Evolutionary conservation across 1,284 basidiomycete species (phyloP), one percentile per base, ranked within the genome.

Genomic region (Boletellus deceptivus): DNA sequence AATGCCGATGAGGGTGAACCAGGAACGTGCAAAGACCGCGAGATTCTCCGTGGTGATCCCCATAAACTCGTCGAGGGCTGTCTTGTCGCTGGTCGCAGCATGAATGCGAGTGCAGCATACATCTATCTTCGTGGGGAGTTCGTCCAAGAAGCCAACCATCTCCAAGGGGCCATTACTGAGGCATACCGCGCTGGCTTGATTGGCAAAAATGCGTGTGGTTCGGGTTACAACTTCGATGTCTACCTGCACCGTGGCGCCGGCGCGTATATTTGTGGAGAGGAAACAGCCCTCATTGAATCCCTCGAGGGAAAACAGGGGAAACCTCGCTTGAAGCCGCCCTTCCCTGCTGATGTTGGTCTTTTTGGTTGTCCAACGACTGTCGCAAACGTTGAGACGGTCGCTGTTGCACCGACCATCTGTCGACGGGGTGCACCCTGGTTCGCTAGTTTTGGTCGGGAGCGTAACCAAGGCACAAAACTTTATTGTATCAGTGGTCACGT

Each of bases 81-180:
- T 71, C 83, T 99, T 46, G 89, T 99, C 53, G 96, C 96, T 43
- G 96, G 96, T n/a, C 89, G 96, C 53, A 89, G 80, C 17, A 99
- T 98, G 96, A 98, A 98, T 72, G 96, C 95, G 45, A 96, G 74
- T 51, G 93, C 95, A 50, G 96, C 96, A 29, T 99, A 98, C 80
- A 99, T 99, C 72, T 99, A 98, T 75, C 94, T 98, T 63, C 94
- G 97, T 60, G 96, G 96, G 63, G 96, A 99, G 73, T 99, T 99
- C 74, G 89, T 90, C 74, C 90, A 94, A 71, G 96, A 98, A 73
- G 95, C 93, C 2, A 82, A 86, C 7, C 93, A 96, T 70, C 80
- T 98, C 40, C 92, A 96, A 72, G 87, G 93, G 68, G 95, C 96
- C 48, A 97, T 99, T 72, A 82, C 89, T 64, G 95, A 98, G 71